Conservation (phyloP, 2,329 filamentous ascomycete genomes). For the Sclerotinia subarctica region DNA sequence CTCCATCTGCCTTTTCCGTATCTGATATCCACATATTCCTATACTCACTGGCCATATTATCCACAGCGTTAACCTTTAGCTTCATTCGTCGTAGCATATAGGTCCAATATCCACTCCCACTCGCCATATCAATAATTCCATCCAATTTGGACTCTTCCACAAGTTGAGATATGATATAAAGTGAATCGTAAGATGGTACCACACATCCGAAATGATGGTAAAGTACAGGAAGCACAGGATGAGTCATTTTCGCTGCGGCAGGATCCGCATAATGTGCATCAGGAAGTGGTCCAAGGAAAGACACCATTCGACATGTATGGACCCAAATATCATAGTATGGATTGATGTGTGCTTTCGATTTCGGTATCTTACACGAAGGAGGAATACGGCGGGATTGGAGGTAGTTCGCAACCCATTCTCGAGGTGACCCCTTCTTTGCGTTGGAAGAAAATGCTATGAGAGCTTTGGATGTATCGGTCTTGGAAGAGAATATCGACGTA, state of each 20-base stretch:
- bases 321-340: slow-evolving; percentile 67
- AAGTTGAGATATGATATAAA: slow-evolving; percentile 58
- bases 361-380: slow-evolving; percentile 45
- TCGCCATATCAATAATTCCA: slow-evolving; percentile 63
- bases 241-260: slow-evolving; percentile 52
- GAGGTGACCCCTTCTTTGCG: slow-evolving; percentile 61
- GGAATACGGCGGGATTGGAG: slow-evolving; percentile 53
- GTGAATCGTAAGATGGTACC: slow-evolving; percentile 63
- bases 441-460: slow-evolving; percentile 62
- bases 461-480: slow-evolving; percentile 57
- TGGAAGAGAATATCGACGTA: slow-evolving; percentile 61
- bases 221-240: slow-evolving; percentile 68
- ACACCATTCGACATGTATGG: slow-evolving; percentile 55
- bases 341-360: slow-evolving; percentile 52
- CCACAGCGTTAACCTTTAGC: slow-evolving; percentile 56
- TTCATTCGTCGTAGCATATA: slow-evolving; percentile 64
- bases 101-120: slow-evolving; percentile 73
- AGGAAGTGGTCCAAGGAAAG: slow-evolving; percentile 64
- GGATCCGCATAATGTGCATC: slow-evolving; percentile 44
- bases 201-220: slow-evolving; percentile 79
- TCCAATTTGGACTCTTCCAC: slow-evolving; percentile 40
- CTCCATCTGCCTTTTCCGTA: slow-evolving; percentile 60
- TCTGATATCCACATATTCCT: slow-evolving; percentile 66
- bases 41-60: slow-evolving; percentile 67
- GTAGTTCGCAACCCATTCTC: slow-evolving; percentile 53